Base-by-base conservation (phyloP, 768 basidiomycete species). In the Trametes coccinea region DNA sequence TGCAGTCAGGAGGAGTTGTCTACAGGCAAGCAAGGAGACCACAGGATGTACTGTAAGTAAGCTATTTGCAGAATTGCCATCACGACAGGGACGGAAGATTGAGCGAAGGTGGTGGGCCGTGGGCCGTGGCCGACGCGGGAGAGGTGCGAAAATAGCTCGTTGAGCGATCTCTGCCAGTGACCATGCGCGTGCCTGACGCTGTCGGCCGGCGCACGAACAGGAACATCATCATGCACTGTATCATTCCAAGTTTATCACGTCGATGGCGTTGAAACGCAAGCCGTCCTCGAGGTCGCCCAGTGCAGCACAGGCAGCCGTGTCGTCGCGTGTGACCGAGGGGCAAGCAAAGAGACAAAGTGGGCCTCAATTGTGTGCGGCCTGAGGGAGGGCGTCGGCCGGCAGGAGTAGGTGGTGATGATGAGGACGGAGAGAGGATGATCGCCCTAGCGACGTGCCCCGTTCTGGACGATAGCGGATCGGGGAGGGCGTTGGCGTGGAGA, bases 401-500 rank as follows among this genome's bases (percentile, higher is more conserved):
- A 39, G 13, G 17, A 16, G 41, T 2, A 14, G 41, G 41, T 5
- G n/a, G 5, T 8, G 41, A 43, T 43, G 41, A 8, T 43, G 10
- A 14, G 39, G 14, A 10, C n/a, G 34, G 34, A 17, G 31, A 29
- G 34, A 14, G 51, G 34, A 34, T 29, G 31, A 59, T 63, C 22
- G 53, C 57, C 61, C 39, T 63, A 43, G 53, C 62, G 57, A 63
- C 62, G 56, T 33, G 57, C 56, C 52, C 57, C 51, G 51, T 57
- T 51, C 22, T 50, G 45, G 22, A 39, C 50, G 60, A 62, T 48
- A 37, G 17, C 62, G 57, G 47, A 55, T 55, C 51, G 56, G 40
- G 57, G 16, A 31, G 48, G 11, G 56, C 50, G 61, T 62, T 62
- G 61, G 40, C 51, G 48, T 56, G 61, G 61, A 13, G 46, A 55